These are phyloP conservation scores for Oropetium thomaeum DNA, from an alignment of 176 grass and related monocot species.

Conservation along the genomic window DNA sequence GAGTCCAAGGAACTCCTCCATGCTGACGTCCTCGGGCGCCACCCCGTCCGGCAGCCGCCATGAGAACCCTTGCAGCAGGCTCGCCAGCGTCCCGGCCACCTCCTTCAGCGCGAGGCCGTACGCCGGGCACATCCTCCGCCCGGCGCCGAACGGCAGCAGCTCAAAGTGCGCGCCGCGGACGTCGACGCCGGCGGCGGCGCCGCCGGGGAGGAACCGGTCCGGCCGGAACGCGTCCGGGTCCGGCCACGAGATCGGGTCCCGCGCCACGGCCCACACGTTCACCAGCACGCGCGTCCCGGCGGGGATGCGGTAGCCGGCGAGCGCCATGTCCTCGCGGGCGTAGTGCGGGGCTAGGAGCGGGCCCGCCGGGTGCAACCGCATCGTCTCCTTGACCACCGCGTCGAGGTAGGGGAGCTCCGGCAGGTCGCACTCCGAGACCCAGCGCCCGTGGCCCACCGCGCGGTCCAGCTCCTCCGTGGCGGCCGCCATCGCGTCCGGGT, in stretches of 20 bases:
- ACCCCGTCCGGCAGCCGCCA: no score
- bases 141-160: constrained; percentile 55
- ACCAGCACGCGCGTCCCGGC: constrained; percentile 30
- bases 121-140: constrained; percentile 62
- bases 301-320: constrained; percentile 55
- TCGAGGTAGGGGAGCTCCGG: constrained; percentile 49
- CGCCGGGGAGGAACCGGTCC: constrained; percentile 28
- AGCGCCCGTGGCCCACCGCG: constrained; percentile 24
- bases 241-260: constrained; percentile 52
- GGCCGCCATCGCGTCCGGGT: constrained; percentile 1
- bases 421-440: constrained; percentile 50
- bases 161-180: constrained; percentile 49
- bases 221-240: constrained; percentile 43
- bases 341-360: constrained; percentile 51
- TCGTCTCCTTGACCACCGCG: constrained; percentile 58
- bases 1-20: no score
- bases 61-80: no score
- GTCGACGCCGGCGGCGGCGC: constrained; percentile 15
- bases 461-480: constrained; percentile 57
- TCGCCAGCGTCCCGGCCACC: no score
- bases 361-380: constrained; percentile 55
- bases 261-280: constrained; percentile 54
- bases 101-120: background rate
- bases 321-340: constrained; percentile 33
- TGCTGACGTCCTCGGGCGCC: no score